phyloP scores from a whole-genome alignment of 164 flowering plant genomes.

The Aristolochia californica region DNA sequence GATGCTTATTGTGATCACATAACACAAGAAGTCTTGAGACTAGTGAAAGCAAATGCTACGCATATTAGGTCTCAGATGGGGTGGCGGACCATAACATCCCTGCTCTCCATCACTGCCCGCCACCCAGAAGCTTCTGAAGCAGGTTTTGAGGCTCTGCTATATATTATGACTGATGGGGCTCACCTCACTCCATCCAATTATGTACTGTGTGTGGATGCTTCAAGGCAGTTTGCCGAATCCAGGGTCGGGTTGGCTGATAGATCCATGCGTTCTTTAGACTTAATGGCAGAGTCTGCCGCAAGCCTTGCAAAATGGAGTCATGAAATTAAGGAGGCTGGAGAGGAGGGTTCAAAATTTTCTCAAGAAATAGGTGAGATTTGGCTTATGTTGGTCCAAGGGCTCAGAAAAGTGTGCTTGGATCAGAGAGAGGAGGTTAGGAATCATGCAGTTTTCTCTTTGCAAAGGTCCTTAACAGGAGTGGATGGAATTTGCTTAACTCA shows the following conservation, averaged over 20 bases:
- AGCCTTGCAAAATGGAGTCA: slow-evolving; percentile 22
- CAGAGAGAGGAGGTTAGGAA: slow-evolving; percentile 34
- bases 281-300: slow-evolving; percentile 27
- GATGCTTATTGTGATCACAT: slow-evolving; percentile 41
- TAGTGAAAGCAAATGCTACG: slow-evolving; percentile 31
- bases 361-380: slow-evolving; percentile 34
- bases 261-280: slow-evolving; percentile 29
- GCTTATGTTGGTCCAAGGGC: slow-evolving; percentile 27
- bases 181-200: slow-evolving; percentile 27
- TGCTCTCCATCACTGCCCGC: slow-evolving; percentile 35
- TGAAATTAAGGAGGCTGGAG: slow-evolving; percentile 20
- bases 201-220: slow-evolving; percentile 26
- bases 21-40: slow-evolving; percentile 28
- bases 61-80: slow-evolving; percentile 33
- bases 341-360: slow-evolving; percentile 17
- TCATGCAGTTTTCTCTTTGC: slow-evolving; percentile 22
- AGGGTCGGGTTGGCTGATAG: slow-evolving; percentile 23
- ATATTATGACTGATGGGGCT: slow-evolving; percentile 30
- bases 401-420: slow-evolving; percentile 30
- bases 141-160: slow-evolving; percentile 29
- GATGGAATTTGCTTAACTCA: slow-evolving; percentile 19
- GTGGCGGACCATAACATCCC: slow-evolving; percentile 28
- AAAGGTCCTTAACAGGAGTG: slow-evolving; percentile 20
- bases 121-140: slow-evolving; percentile 38
- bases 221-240: slow-evolving; percentile 37